Evolutionary conservation across 495 filamentous ascomycete genomes (phyloP), one percentile per base, ranked within the genome.

Genomic region (Penicillium cataractarum): DNA sequence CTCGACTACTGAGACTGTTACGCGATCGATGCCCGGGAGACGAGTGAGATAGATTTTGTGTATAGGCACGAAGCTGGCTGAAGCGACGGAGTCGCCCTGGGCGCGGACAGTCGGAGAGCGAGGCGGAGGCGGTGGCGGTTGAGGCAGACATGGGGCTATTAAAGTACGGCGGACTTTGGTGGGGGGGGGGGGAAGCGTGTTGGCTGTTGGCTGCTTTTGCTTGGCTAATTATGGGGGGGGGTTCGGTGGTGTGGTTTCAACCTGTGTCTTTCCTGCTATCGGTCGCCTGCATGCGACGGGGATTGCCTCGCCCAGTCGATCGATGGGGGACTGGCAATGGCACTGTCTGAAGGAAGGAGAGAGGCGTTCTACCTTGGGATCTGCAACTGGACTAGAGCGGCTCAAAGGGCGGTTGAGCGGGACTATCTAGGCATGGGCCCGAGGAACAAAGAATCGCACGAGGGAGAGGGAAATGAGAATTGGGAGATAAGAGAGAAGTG

Each of bases 51-150:
- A 76, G 84, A 66, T 80, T 86, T 65, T 88, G 86, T 3, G 88
- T 89, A 76, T 91, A 89, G 74, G 80, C 87, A 61, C 89, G 85
- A 56, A 96, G 81, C 76, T 91, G 90, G 63, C 84, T 90, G 58
- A 96, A 78, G 33, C 89, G 88, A 29, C 90, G 83, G 63, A 93
- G 80, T 37, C 90, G 80, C 60, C 86, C 84, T 24, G 84, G 77
- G 63, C 89, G 82, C 71, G 66, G 63, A 39, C 64, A 56, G 44
- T 78, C 75, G 58, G 78, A 59, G 64, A 70, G 54, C 49, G 74
- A 65, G 66, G 76, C 65, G 74, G 74, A 74, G 74, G 77, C 71
- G 77, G 77, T 75, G 71, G 76, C 74, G 52, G 74, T 74, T 60
- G 74, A 74, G 55, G 77, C 57, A 61, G 74, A 76, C 73, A 74